Base-by-base conservation (phyloP, 805 yeast species). In the Torulaspora franciscae region DNA sequence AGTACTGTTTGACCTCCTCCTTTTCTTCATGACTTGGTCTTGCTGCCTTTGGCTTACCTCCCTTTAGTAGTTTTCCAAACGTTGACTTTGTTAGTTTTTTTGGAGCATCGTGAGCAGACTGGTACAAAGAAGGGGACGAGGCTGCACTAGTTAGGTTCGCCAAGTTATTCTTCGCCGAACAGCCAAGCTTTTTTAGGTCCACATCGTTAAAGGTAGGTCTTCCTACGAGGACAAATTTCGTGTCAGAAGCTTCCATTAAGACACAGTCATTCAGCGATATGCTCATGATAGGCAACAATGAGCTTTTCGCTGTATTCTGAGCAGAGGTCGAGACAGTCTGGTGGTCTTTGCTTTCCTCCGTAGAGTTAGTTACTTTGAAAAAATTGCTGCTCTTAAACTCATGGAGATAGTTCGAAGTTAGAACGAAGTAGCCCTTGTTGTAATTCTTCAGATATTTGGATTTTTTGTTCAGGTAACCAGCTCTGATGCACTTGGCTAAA, bases 401-500 rank as follows among this genome's bases (percentile, higher is more conserved):
- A 62, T 81, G 88, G 30, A 83, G 60, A 49, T 72, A 81, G 56
- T 78, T 80, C 55, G 83, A 78, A 4, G 88, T 81, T 45, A 83
- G 68, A 10, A 83, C 84, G 52, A 80, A 83, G 71, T 79, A 82
- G 32, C 80, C 79, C 51, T 74, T 72, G 2, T 79, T 71, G 61
- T 81, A 80, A 40, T 76, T 77, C 62, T 80, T 79, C 51, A 80
- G 63, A 53, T 72, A 75, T 58, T 81, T 81, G 27, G 83, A 75
- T 59, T 82, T 75, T 60, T 82, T 76, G 48, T 76, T 77, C 49
- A 83, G 62, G 48, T 65, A 70, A 0, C 88, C 88, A 37, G 80
- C 78, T 49, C 79, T 67, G 15, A 83, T 72, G 61, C 74, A 77
- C 61, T 70, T 77, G 50, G 70, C 76, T 54, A 62, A 72, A 51